Evolutionary conservation across 495 filamentous ascomycete genomes (phyloP), one percentile per base, ranked within the genome.

Genomic region (Podospora bellae-mahoneyi): DNA sequence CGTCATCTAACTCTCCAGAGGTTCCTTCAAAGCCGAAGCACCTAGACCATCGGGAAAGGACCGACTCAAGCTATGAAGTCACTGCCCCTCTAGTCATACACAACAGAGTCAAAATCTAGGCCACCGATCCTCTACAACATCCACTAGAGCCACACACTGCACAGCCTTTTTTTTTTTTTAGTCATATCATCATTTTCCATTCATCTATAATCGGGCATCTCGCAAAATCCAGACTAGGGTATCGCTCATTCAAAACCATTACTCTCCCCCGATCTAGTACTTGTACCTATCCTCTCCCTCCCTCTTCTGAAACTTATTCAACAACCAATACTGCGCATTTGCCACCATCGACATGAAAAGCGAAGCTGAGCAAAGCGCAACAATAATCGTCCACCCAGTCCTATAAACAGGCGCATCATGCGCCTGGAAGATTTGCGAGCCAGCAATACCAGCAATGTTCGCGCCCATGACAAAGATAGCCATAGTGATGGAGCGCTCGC

Each of bases 401-500:
- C 27, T 27, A 32, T 89, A 87, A 3, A 83, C 75, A 4, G 85
- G 85, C 16, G 78, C 79, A 44, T 87, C 85, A 19, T 79, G 69
- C 0, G 81, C 79, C 27, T 83, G 82, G 75, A 87, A 87, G 55
- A 87, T 77, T 71, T 87, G 84, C 6, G 80, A 79, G 3, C 85
- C 84, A 9, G 83, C 80, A 28, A 85, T 86, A 2, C 84, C 84
- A 3, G 81, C 75, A 58, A 78, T 75, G 66, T 85, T 85, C 13
- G 85, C 86, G 10, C 82, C 79, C 83, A 86, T 86, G 55, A 88
- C 80, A 56, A 86, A 77, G 60, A 86, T 75, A 15, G 75, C 77
- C 73, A 81, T 76, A 34, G 77, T 77, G 66, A 81, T 74, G 27
- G 79, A 79, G 5, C 78, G 69, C 64, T 81, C 77, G 57, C 77